Evolutionary conservation across 495 filamentous ascomycete species (phyloP).

Genomic region (Podospora pseudocomata): DNA sequence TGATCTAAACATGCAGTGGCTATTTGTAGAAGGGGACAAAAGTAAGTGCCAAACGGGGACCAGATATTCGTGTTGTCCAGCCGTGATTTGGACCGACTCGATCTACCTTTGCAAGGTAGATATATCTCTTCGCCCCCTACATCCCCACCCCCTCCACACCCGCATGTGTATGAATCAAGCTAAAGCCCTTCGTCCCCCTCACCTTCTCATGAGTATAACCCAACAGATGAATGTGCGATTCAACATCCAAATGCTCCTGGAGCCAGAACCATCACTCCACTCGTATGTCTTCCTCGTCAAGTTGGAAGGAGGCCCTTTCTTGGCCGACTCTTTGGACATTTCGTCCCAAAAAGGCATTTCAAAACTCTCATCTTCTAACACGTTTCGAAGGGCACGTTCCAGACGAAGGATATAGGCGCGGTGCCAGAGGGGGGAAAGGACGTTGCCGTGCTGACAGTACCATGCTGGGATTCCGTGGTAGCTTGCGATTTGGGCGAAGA

Average conservation of each 20-base stretch:
- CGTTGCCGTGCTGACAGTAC: slow-evolving; percentile 37
- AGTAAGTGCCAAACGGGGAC: too few species aligned
- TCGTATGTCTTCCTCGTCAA: slow-evolving; percentile 13
- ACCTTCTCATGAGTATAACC: background rate
- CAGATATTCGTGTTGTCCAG: too few species aligned
- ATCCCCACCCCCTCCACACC: background rate
- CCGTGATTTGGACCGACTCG: too few species aligned
- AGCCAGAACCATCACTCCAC: slow-evolving; percentile 6
- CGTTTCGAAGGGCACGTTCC: slow-evolving; percentile 7
- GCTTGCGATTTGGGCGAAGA: slow-evolving; percentile 29
- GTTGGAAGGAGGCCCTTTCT: slow-evolving; percentile 14
- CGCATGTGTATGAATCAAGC: background rate
- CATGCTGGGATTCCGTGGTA: slow-evolving; percentile 28
- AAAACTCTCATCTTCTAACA: slow-evolving; percentile 14
- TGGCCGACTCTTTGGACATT: background rate
- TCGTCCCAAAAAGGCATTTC: slow-evolving; percentile 26
- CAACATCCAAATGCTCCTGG: background rate
- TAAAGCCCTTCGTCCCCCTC: background rate
- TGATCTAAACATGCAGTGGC: too few species aligned
- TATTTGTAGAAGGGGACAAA: too few species aligned
- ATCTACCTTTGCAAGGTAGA: too few species aligned
- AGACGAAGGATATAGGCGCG: slow-evolving; percentile 24
- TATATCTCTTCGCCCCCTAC: too few species aligned
- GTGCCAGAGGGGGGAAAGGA: slow-evolving; percentile 47
- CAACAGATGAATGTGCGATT: background rate